Evolutionary conservation across 495 filamentous ascomycete species (phyloP).

Genomic region (Xylaria grammica): DNA sequence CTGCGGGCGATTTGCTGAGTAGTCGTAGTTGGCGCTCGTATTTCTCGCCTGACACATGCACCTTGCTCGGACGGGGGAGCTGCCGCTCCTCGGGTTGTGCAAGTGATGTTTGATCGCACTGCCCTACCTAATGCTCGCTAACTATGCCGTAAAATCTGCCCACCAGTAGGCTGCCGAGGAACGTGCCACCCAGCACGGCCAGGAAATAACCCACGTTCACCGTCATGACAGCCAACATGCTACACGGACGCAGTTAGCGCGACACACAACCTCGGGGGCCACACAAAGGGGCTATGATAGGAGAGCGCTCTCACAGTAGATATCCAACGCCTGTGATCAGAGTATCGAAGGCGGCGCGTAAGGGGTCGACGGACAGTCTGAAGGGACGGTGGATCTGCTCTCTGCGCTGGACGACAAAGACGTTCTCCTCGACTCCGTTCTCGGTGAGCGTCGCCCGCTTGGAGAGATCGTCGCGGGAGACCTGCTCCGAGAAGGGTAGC

Average conservation of each 20-base stretch:
- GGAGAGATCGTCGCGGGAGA: constrained; percentile 55
- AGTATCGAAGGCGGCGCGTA: constrained; percentile 71
- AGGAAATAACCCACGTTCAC: constrained; percentile 97
- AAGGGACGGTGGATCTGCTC: constrained; percentile 63
- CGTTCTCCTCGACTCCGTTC: constrained; percentile 75
- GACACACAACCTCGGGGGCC: not conserved
- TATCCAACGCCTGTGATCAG: constrained; percentile 79
- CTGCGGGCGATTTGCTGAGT: not conserved
- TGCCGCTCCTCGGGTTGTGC: not conserved
- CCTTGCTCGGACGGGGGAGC: not conserved
- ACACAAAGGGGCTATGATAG: constrained; percentile 6
- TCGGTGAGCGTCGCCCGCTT: constrained; percentile 65
- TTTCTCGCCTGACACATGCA: not conserved
- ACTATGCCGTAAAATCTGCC: constrained; percentile 64
- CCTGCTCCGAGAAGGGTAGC: constrained; percentile 58
- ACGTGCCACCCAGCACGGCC: constrained; percentile 80
- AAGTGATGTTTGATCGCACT: constrained; percentile 1
- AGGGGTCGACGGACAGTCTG: constrained; percentile 77
- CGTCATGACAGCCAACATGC: constrained; percentile 98
- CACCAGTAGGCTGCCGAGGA: constrained; percentile 80
- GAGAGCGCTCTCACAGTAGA: constrained; percentile 71
- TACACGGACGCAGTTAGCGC: constrained; percentile 44
- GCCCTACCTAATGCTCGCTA: constrained; percentile 14
- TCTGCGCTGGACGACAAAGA: constrained; percentile 66
- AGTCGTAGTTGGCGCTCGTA: not conserved